Conservation (phyloP, 192 early-diverging fungal species). For the Podila clonocystis region DNA sequence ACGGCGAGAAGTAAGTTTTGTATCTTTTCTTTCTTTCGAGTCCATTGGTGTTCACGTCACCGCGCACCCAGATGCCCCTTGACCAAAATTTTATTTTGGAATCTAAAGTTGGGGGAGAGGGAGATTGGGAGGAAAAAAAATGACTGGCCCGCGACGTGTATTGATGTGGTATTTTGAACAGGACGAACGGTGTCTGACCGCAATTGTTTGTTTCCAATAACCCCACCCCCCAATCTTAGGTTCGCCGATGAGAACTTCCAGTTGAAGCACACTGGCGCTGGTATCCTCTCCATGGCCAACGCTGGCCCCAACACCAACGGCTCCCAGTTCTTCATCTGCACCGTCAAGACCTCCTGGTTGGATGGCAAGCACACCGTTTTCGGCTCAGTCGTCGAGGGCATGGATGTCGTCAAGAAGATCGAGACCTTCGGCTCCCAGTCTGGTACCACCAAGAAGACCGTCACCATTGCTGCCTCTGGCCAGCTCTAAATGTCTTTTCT, state of each 20-base stretch:
- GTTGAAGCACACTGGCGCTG: slow-evolving; percentile 69
- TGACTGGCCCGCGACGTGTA: slow-evolving; percentile 67
- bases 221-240: slow-evolving; percentile 20
- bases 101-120: background rate
- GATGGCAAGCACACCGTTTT: slow-evolving; percentile 91
- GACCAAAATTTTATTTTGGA: background rate
- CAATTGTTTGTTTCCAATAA: background rate
- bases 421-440: slow-evolving; percentile 64
- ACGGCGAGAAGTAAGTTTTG: slow-evolving; percentile 74
- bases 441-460: slow-evolving; percentile 60
- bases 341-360: slow-evolving; percentile 83
- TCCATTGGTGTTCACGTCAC: background rate
- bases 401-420: slow-evolving; percentile 73
- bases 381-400: slow-evolving; percentile 73
- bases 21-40: background rate
- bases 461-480: slow-evolving; percentile 74
- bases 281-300: slow-evolving; percentile 89
- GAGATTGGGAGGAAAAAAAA: slow-evolving; percentile 56
- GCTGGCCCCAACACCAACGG: slow-evolving; percentile 87
- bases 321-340: slow-evolving; percentile 93
- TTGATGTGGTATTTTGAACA: slow-evolving; percentile 47
- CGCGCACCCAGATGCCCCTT: background rate
- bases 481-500: slow-evolving; percentile 59
- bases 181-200: background rate
- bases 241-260: slow-evolving; percentile 71